Percentiles rank a stretch among this genome's conserved stretches.
phyloP scores from a whole-genome alignment of 1,284 basidiomycete genomes.

The Austropuccinia psidii region DNA sequence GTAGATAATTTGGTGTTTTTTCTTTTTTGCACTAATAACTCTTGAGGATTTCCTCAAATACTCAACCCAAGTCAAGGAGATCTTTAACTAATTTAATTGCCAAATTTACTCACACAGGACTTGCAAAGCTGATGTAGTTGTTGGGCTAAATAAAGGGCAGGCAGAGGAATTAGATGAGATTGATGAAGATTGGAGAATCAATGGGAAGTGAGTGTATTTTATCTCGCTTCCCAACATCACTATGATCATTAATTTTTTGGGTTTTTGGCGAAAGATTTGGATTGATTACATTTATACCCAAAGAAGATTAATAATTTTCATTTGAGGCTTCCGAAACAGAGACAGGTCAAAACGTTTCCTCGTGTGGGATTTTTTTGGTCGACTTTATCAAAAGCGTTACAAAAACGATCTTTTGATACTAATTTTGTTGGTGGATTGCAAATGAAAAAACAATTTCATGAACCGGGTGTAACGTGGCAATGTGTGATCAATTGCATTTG shows the following conservation, averaged over 20 bases:
- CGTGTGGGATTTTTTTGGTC: too few relatives aligned
- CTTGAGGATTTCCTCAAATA: background rate
- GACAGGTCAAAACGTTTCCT: too few relatives aligned
- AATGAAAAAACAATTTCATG: too few relatives aligned
- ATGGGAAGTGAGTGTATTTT: conserved; percentile 58
- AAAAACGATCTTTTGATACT: too few relatives aligned
- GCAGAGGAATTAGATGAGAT: conserved; percentile 61
- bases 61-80: background rate
- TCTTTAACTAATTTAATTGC: background rate
- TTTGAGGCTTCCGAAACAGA: too few relatives aligned
- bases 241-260: too few relatives aligned
- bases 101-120: conserved; percentile 82
- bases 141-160: conserved; percentile 62
- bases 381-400: too few relatives aligned
- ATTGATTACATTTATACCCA: conserved; percentile 12
- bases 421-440: too few relatives aligned
- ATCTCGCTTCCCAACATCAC: too few relatives aligned
- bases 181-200: conserved; percentile 68
- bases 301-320: too few relatives aligned
- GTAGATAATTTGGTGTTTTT: background rate
- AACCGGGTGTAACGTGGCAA: too few relatives aligned
- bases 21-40: conserved; percentile 33
- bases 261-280: background rate
- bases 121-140: conserved; percentile 91
- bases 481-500: too few relatives aligned